These are phyloP conservation scores for Cladobotryum protrusum DNA, from an alignment of 2,329 filamentous ascomycete species.

Conservation along the genomic window DNA sequence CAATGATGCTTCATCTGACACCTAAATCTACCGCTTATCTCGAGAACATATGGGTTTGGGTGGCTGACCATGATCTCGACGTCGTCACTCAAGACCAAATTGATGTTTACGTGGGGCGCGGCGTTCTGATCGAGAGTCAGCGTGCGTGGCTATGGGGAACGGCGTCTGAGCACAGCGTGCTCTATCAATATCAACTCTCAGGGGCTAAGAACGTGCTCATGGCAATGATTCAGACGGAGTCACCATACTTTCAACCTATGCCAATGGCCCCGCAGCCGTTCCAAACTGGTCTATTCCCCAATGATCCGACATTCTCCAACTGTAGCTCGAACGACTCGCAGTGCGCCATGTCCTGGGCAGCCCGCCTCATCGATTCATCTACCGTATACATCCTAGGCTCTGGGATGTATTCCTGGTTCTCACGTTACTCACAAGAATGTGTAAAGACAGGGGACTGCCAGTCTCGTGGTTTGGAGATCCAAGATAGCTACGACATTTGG, in stretches of 20 bases:
- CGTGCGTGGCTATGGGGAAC: conserved; percentile 16
- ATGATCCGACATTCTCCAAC: conserved; percentile 10
- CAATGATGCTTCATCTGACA: conserved; percentile 42
- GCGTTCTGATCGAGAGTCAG: conserved; percentile 38
- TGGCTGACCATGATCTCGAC: conserved; percentile 59
- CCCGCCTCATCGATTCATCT: conserved; percentile 16
- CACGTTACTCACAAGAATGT: conserved; percentile 18
- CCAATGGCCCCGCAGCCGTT: conserved; percentile 14
- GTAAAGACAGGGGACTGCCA: conserved; percentile 19
- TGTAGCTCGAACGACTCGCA: conserved; percentile 8
- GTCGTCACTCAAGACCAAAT: conserved; percentile 40
- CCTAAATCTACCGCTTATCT: conserved; percentile 39
- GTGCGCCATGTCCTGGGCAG: conserved; percentile 20
- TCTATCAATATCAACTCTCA: conserved; percentile 45
- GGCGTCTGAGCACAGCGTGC: conserved; percentile 22
- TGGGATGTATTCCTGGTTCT: conserved; percentile 21
- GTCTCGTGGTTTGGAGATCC: conserved; percentile 6
- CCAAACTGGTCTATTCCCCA: conserved; percentile 1
- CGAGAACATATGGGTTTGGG: conserved; percentile 59
- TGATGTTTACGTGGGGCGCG: conserved; percentile 47
- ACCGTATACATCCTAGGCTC: conserved; percentile 21
- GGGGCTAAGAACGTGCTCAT: conserved; percentile 41
- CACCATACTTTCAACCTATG: conserved; percentile 17
- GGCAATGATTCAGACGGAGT: conserved; percentile 40
- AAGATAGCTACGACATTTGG: conserved; percentile 12